These are phyloP conservation scores for Hymenoscyphus repandus DNA, from an alignment of 2,329 filamentous ascomycete species.

Conservation along the genomic window DNA sequence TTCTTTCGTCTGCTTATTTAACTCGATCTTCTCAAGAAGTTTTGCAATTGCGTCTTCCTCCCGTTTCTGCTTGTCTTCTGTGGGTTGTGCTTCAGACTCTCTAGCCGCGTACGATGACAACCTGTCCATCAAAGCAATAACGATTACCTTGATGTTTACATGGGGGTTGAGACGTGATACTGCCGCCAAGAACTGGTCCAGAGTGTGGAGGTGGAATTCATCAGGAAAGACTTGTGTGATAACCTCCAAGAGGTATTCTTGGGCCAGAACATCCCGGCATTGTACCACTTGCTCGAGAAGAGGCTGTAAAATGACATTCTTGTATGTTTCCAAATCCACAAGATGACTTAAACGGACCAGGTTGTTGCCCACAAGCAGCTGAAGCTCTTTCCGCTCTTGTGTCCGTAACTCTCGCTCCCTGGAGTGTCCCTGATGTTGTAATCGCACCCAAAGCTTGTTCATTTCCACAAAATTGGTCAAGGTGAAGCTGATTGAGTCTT, in stretches of 20 bases:
- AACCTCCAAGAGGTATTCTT: conserved; percentile 96
- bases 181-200: conserved; percentile 90
- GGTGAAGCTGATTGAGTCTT: conserved; percentile 97
- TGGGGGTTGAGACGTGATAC: conserved; percentile 91
- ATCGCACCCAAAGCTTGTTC: conserved; percentile 98
- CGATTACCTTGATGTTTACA: conserved; percentile 96
- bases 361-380: conserved; percentile 93
- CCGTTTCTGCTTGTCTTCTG: conserved; percentile 66
- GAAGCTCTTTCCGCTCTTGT: conserved; percentile 90
- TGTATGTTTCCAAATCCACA: conserved; percentile 92
- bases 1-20: conserved; percentile 51
- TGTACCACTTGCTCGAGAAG: conserved; percentile 96
- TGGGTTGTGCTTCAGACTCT: conserved; percentile 67
- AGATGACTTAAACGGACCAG: conserved; percentile 91
- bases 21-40: conserved; percentile 70
- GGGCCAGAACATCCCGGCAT: conserved; percentile 91
- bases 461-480: conserved; percentile 99
- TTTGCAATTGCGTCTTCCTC: conserved; percentile 80
- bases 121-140: conserved; percentile 96
- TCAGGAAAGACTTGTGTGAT: conserved; percentile 99
- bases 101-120: conserved; percentile 91
- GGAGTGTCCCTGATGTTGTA: conserved; percentile 97
- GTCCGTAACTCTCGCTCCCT: conserved; percentile 89
- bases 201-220: conserved; percentile 94
- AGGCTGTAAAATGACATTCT: conserved; percentile 80